A percentile compares a stretch with the other conserved stretches of the same genome.
phyloP scores from a whole-genome alignment of 805 yeast species.

The Saturnispora serradocipensis region DNA sequence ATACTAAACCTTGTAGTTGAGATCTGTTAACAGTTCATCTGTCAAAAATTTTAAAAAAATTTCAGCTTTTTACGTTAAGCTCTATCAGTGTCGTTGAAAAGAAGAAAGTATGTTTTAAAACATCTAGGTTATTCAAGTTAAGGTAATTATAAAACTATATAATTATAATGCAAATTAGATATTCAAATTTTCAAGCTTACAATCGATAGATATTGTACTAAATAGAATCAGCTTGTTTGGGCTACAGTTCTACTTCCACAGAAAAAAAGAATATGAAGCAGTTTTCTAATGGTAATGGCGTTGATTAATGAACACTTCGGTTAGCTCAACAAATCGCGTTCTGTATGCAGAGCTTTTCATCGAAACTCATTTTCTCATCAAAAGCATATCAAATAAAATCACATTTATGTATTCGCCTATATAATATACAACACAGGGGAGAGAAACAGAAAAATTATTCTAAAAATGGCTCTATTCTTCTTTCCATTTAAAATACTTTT shows the following conservation, averaged over 20 bases:
- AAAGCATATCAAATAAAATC: not conserved
- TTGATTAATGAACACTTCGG: no score
- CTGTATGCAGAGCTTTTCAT: no score
- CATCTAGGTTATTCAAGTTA: no score
- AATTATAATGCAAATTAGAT: no score
- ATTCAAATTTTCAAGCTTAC: no score
- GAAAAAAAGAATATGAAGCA: no score
- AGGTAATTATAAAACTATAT: no score
- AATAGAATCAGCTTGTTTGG: no score
- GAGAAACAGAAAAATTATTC: not conserved
- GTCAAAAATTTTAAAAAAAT: not conserved
- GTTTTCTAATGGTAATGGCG: no score
- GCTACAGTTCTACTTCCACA: no score
- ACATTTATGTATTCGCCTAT: not conserved
- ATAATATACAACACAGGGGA: not conserved
- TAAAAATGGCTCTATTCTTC: conserved; percentile 31
- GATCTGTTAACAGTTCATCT: not conserved
- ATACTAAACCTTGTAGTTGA: not conserved
- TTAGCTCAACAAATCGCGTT: no score
- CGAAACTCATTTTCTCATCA: not conserved
- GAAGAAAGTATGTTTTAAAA: not conserved
- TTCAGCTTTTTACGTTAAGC: not conserved
- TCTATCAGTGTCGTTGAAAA: not conserved
- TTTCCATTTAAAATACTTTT: conserved; percentile 74
- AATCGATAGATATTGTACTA: no score